Percentiles rank a stretch among this genome's conserved stretches.
Evolutionary conservation across 2,329 filamentous ascomycete species (phyloP).

Genomic region (Magnaporthiopsis poae): DNA sequence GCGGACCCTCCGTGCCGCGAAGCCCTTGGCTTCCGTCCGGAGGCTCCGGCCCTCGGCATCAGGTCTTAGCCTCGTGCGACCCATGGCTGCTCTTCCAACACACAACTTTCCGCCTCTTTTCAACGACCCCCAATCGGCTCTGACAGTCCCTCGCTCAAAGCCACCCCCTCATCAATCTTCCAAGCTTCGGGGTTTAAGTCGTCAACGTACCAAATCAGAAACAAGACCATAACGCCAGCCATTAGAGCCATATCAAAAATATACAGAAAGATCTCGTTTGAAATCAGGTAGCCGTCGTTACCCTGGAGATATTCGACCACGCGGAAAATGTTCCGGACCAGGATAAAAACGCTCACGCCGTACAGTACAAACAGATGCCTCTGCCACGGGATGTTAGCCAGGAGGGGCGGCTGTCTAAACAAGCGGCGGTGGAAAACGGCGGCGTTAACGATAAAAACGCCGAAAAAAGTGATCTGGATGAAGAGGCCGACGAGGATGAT

Average conservation of each 20-base stretch:
- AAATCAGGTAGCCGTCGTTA: conserved; percentile 19
- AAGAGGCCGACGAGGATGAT: conserved; percentile 47
- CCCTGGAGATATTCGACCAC: conserved; percentile 29
- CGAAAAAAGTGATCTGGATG: conserved; percentile 48
- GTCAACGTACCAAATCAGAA: conserved; percentile 12
- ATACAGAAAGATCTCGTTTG: conserved; percentile 22
- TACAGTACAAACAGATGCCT: conserved; percentile 16
- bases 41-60: no score
- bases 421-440: conserved; percentile 37
- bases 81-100: no score
- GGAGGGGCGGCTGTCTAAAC: background rate
- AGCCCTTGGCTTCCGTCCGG: no score
- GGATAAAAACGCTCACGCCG: conserved; percentile 21
- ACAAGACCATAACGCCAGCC: conserved; percentile 12
- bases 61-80: no score
- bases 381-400: conserved; percentile 19
- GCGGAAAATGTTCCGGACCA: conserved; percentile 27
- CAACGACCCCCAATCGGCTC: no score
- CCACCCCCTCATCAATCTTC: no score
- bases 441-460: conserved; percentile 41
- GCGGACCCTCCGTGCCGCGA: no score
- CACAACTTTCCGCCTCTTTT: no score
- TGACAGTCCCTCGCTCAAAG: no score
- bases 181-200: background rate
- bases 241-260: conserved; percentile 24